These are phyloP conservation scores for Rhizopogon sp. DNA, from an alignment of 768 basidiomycete species.

Conservation along the genomic window DNA sequence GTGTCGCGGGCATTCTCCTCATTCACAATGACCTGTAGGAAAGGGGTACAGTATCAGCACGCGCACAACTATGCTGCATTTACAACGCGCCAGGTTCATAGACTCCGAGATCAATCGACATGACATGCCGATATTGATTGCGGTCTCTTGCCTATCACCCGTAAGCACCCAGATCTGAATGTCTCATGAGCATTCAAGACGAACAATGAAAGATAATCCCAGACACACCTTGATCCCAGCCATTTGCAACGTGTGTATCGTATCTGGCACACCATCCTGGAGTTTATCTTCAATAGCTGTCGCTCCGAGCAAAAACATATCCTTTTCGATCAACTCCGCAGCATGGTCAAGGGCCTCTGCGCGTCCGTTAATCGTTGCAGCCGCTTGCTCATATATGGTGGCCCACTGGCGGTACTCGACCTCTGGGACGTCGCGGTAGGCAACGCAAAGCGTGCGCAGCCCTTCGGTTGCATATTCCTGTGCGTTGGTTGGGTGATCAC, in stretches of 20 bases:
- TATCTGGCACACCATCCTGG: slow-evolving; percentile 97
- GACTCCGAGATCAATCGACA: slow-evolving; percentile 96
- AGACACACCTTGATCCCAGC: slow-evolving; percentile 86
- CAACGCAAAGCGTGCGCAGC: slow-evolving; percentile 92
- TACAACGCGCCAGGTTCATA: slow-evolving; percentile 81
- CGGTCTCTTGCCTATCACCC: slow-evolving; percentile 97
- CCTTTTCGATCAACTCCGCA: slow-evolving; percentile 94
- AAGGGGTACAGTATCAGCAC: slow-evolving; percentile 1
- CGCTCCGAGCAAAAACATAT: slow-evolving; percentile 88
- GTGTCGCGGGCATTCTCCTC: slow-evolving; percentile 82
- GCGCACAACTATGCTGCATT: neutral
- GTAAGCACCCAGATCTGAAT: slow-evolving; percentile 92
- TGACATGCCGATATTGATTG: slow-evolving; percentile 98
- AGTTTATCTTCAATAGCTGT: slow-evolving; percentile 99
- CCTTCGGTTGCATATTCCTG: slow-evolving; percentile 98
- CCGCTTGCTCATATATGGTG: slow-evolving; percentile 84
- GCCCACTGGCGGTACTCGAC: slow-evolving; percentile 91
- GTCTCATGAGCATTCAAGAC: slow-evolving; percentile 1
- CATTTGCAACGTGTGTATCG: slow-evolving; percentile 96
- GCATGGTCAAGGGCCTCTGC: slow-evolving; percentile 92
- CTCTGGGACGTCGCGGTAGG: slow-evolving; percentile 87
- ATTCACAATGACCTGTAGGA: slow-evolving; percentile 82
- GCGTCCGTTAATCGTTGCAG: slow-evolving; percentile 91
- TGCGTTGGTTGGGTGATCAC: slow-evolving; percentile 2
- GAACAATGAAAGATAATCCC: neutral